Conservation (phyloP, 257 asterid genomes). For the Salvia miltiorrhiza region DNA sequence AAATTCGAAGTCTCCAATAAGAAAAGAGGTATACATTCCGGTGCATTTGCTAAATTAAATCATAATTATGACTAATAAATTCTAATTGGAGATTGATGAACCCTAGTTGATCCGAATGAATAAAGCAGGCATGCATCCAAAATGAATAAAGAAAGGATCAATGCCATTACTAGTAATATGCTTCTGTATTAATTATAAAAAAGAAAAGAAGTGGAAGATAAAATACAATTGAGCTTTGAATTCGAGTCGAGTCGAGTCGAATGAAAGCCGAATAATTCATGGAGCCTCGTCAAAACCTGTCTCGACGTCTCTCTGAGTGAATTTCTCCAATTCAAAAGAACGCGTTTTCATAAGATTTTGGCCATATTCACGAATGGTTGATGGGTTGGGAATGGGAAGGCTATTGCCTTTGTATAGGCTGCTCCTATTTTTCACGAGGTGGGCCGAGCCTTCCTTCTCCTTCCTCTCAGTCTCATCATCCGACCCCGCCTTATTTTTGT, state of each 20-base stretch:
- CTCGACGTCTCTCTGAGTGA: constrained; percentile 11
- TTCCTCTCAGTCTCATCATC: constrained; percentile 15
- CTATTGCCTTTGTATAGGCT: constrained; percentile 35
- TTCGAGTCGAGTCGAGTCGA: too few species aligned
- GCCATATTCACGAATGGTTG: constrained; percentile 31
- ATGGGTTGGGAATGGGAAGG: constrained; percentile 48
- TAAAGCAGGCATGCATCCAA: too few species aligned
- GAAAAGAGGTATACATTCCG: too few species aligned
- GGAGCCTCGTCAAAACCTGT: neutral
- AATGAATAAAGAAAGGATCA: too few species aligned
- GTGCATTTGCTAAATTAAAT: too few species aligned
- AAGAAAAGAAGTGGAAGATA: too few species aligned
- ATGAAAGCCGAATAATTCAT: neutral
- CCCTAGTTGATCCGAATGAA: too few species aligned
- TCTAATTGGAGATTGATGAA: too few species aligned
- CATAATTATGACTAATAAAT: too few species aligned
- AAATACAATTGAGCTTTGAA: neutral
- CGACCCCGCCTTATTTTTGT: constrained; percentile 26
- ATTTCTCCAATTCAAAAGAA: constrained; percentile 30
- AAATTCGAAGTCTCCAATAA: too few species aligned
- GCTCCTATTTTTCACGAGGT: constrained; percentile 19
- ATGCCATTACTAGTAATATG: too few species aligned
- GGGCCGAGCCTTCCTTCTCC: constrained; percentile 36
- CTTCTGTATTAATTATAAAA: too few species aligned
- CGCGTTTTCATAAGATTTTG: constrained; percentile 28